These are phyloP conservation scores for Staphylotrichum tortipilum DNA, from an alignment of 495 filamentous ascomycete genomes.

Conservation along the genomic window DNA sequence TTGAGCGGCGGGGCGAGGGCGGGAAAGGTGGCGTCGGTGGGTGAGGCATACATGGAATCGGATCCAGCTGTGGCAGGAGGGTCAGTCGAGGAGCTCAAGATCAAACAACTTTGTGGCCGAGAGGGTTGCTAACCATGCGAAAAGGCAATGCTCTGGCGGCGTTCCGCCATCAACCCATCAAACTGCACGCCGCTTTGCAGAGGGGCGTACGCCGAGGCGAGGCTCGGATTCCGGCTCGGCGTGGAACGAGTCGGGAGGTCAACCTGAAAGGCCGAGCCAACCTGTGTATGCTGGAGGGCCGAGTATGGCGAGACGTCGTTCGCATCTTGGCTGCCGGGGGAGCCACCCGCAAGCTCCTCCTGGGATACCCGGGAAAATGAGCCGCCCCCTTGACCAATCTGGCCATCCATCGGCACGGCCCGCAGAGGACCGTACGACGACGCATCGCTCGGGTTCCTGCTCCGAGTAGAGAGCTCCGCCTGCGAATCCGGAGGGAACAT, in stretches of 20 bases:
- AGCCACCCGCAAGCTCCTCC: constrained; percentile 16
- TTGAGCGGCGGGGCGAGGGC: constrained; percentile 13
- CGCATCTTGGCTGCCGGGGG: background rate
- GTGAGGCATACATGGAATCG: constrained; percentile 12
- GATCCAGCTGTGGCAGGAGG: background rate
- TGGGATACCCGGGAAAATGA: too few species aligned
- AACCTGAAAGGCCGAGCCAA: too few species aligned
- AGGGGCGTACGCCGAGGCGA: constrained; percentile 15
- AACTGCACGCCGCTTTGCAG: constrained; percentile 10
- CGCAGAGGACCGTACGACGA: too few species aligned
- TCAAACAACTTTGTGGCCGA: too few species aligned
- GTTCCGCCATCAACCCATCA: constrained; percentile 12
- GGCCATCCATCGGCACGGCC: too few species aligned
- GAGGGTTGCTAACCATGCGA: constrained; percentile 25
- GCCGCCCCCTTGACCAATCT: too few species aligned
- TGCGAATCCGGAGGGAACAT: too few species aligned
- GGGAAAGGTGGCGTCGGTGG: constrained; percentile 13
- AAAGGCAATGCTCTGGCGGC: constrained; percentile 21
- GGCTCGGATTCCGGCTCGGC: constrained; percentile 17
- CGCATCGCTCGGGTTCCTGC: too few species aligned
- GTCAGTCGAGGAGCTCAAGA: background rate
- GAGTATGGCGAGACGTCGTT: too few species aligned
- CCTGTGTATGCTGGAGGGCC: too few species aligned
- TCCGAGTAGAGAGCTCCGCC: too few species aligned
- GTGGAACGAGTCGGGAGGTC: constrained; percentile 6